Base-by-base conservation (phyloP, 768 basidiomycete genomes). In the Dentipellis fragilis region DNA sequence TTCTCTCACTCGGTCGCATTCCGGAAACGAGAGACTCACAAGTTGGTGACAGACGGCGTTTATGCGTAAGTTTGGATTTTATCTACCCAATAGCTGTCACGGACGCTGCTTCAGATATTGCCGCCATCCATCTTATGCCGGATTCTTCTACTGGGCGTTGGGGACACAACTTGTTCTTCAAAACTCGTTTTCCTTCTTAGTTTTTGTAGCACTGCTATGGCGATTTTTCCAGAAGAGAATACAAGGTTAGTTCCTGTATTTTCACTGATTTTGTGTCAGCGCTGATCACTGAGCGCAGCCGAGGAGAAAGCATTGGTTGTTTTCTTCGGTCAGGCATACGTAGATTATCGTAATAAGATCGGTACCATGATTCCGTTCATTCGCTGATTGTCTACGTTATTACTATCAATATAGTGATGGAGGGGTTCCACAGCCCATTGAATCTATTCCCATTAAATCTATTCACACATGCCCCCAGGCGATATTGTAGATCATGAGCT, bases 131-230 rank as follows among this genome's bases (percentile, higher is more conserved):
- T 96, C 95, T 0, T 99, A 99, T 63, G 81, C 90, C 1, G 96
- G 94, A 2, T 99, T 97, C 74, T 95, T 89, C 69, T 98, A 95
- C 68, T 98, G 96, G 96, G 93, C 93, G 0, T 65, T 99, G 23
- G 93, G 94, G 2, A 96, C 93, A 0, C 96, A 99, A 67, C 71
- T 98, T 38, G 80, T 92, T 0, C 75, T 98, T 19, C 93, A 93
- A 65, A 99, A 98, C 66, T 80, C 88, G 0, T 34, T 93, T 14
- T 83, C 83, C 12, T 83, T 89, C 59, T 46, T 83, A 2, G 67
- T 81, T 1, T 98, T 87, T 65, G 64, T 76, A 1, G 59, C 79
- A 38, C 68, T 93, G 1, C 73, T 98, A 5, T 93, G 89, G 82
- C 75, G 79, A 49, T 99, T 98, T 75, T 99, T 99, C 71, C 80